A percentile compares a stretch with the other conserved stretches of the same genome.
Conservation (phyloP, 2,329 filamentous ascomycete species). For the Aspergillus tanneri region DNA sequence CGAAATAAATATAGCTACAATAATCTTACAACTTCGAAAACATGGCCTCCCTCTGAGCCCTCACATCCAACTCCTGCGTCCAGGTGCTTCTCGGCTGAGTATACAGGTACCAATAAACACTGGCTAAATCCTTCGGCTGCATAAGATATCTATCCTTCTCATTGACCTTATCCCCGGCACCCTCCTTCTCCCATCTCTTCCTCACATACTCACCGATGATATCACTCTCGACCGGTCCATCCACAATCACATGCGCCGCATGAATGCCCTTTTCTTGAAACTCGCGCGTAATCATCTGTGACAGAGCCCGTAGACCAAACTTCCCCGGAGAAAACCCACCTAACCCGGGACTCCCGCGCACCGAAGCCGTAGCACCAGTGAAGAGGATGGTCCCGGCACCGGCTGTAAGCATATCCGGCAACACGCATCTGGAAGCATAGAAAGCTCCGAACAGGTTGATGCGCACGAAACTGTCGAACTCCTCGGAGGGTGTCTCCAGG, state of each 20-base stretch:
- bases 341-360: constrained; percentile 15
- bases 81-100: constrained; percentile 18
- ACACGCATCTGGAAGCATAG: constrained; percentile 11
- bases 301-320: constrained; percentile 16
- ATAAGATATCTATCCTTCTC: constrained; percentile 20
- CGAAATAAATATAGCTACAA: background rate
- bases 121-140: constrained; percentile 18
- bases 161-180: constrained; percentile 9
- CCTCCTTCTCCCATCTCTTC: constrained; percentile 15
- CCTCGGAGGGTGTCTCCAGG: constrained; percentile 13
- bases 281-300: constrained; percentile 18
- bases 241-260: constrained; percentile 18
- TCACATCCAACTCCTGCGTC: constrained; percentile 21
- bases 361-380: constrained; percentile 17
- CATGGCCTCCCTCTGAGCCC: constrained; percentile 17
- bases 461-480: constrained; percentile 16
- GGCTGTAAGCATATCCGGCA: constrained; percentile 15
- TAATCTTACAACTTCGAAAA: constrained; percentile 17
- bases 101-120: constrained; percentile 19
- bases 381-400: constrained; percentile 15
- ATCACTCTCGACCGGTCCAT: constrained; percentile 20
- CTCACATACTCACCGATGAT: constrained; percentile 11
- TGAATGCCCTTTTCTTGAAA: constrained; percentile 16
- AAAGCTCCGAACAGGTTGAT: constrained; percentile 20
- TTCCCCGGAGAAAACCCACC: constrained; percentile 18